These are phyloP conservation scores for Cardamine chenopodiifolia DNA, from an alignment of 345 rosid genomes.

Conservation along the genomic window DNA sequence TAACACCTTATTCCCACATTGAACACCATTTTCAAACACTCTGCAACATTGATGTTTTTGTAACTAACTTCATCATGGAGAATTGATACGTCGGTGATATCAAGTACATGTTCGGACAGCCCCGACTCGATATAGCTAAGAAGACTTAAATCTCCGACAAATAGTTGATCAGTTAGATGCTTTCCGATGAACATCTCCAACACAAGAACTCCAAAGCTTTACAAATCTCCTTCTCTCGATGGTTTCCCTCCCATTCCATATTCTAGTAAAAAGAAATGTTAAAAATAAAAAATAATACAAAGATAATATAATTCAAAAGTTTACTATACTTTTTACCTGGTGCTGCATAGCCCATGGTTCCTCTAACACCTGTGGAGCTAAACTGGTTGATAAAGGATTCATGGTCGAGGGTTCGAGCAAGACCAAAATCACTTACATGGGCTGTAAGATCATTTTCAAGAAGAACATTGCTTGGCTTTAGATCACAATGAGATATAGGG, in stretches of 20 bases:
- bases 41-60: neutral
- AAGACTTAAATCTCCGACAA: slow-evolving; percentile 31
- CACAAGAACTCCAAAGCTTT: slow-evolving; percentile 24
- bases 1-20: slow-evolving; percentile 27
- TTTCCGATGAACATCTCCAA: slow-evolving; percentile 22
- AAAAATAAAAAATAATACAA: neutral
- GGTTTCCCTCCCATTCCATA: slow-evolving; percentile 45
- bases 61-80: neutral
- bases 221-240: slow-evolving; percentile 21
- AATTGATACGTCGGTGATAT: slow-evolving; percentile 27
- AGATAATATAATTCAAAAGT: neutral
- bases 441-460: slow-evolving; percentile 32
- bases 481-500: slow-evolving; percentile 32
- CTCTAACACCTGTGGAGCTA: slow-evolving; percentile 19
- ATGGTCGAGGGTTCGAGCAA: slow-evolving; percentile 30
- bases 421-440: slow-evolving; percentile 42
- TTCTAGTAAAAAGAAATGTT: neutral
- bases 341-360: slow-evolving; percentile 38
- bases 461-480: slow-evolving; percentile 38
- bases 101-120: slow-evolving; percentile 2
- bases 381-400: slow-evolving; percentile 5
- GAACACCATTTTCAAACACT: slow-evolving; percentile 24
- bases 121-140: slow-evolving; percentile 19
- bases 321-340: slow-evolving; percentile 14
- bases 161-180: slow-evolving; percentile 36